Conservation (phyloP, 1,139 yeast genomes). For the Pichia sp. region DNA sequence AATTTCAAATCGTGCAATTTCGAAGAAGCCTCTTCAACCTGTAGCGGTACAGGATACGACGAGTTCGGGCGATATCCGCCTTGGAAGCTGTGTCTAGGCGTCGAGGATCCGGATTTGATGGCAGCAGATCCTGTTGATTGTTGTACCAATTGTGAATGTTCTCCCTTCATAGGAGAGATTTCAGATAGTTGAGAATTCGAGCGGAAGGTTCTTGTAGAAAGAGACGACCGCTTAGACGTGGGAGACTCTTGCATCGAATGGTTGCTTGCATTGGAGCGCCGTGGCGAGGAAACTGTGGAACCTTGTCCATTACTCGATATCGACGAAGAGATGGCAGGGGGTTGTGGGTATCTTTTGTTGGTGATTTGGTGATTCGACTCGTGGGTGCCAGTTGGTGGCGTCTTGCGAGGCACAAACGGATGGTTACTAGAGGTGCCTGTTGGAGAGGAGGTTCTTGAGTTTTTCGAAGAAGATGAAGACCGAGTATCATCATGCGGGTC, state of each 20-base stretch:
- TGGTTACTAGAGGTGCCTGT: constrained; percentile 6
- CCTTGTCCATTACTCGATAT: neutral
- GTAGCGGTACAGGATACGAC: constrained; percentile 18
- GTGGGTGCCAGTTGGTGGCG: constrained; percentile 6
- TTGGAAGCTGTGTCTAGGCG: constrained; percentile 11
- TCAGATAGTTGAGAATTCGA: constrained; percentile 29
- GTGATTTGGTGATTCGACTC: neutral
- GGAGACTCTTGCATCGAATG: constrained; percentile 21
- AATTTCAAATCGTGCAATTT: constrained; percentile 27
- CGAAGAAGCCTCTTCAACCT: constrained; percentile 27
- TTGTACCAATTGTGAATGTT: constrained; percentile 14
- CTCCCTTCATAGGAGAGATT: constrained; percentile 22
- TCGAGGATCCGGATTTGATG: constrained; percentile 7
- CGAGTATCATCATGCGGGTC: constrained; percentile 17
- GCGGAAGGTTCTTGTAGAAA: constrained; percentile 31
- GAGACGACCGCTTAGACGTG: constrained; percentile 28
- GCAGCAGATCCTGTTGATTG: constrained; percentile 8
- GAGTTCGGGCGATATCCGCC: constrained; percentile 2
- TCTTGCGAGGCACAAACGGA: constrained; percentile 6
- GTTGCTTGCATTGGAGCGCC: constrained; percentile 10
- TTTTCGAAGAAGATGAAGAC: constrained; percentile 17
- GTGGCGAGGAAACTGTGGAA: constrained; percentile 10
- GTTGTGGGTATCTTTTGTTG: constrained; percentile 10
- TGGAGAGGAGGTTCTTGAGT: constrained; percentile 26
- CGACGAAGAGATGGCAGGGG: constrained; percentile 11